Evolutionary conservation across 1,284 basidiomycete genomes (phyloP), one percentile per base, ranked within the genome.

Genomic region (Moesziomyces parantarcticus): DNA sequence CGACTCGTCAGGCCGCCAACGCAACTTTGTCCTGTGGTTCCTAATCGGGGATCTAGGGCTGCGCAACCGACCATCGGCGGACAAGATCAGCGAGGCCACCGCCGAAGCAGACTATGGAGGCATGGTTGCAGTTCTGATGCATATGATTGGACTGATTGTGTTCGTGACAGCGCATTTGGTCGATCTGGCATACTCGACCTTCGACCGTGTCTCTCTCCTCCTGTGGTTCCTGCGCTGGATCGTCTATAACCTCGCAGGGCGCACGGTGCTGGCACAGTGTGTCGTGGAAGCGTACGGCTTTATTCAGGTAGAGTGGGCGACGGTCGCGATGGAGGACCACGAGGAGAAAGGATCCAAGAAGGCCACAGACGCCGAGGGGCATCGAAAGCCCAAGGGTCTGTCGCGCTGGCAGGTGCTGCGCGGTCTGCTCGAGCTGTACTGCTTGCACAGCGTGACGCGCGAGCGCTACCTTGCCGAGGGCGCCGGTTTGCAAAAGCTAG

Each of bases 201-300:
- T 63, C 34, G 79, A 81, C 26, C 47, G 44, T 5, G 34, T 73
- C 0, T 55, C 67, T 5, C 47, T 80, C 20, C 18, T 67, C 5
- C 40, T 78, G 1, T 83, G 81, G 81, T 82, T 83, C 58, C 41
- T 79, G 18, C 65, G 74, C 14, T 83, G 81, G 81, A 58, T 75
- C 23, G 47, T 75, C 43, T 63, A 75, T 50, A 83, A 83, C 53
- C 21, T 82, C 16, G 77, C 75, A 1, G 80, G 80, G 0, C 68
- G 64, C 39, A 83, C 81, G 1, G 78, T 83, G 21, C 57, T 83
- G 34, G 69, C 77, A 2, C 75, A 76, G 32, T 80, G 78, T 40
- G 46, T 60, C 3, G 42, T 77, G 43, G 81, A 83, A 40, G 79
- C 78, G 0, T 81, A 81, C 48, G 23, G 54, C 26, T 68, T 83